Evolutionary conservation across 2,329 filamentous ascomycete genomes (phyloP).

Genomic region (Trichoderma afroharzianum): DNA sequence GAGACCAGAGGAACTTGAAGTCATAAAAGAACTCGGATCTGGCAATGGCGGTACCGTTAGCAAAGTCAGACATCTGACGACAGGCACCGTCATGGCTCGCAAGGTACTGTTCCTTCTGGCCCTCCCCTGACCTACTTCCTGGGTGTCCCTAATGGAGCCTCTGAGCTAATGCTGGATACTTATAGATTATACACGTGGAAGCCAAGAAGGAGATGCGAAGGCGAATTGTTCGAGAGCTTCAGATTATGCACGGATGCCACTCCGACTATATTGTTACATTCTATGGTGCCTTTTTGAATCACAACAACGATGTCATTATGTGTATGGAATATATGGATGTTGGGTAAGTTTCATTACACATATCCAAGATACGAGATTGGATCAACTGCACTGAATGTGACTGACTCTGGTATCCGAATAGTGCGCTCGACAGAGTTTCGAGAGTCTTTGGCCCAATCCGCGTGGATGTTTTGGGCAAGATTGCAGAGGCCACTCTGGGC

Average conservation of each 20-base stretch:
- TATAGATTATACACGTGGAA: conserved; percentile 96
- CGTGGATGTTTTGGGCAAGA: conserved; percentile 95
- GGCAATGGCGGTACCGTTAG: conserved; percentile 98
- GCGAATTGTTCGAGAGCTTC: conserved; percentile 92
- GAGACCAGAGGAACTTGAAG: conserved; percentile 84
- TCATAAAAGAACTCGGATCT: conserved; percentile 89
- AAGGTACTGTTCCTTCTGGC: conserved; percentile 61
- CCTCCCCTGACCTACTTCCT: conserved; percentile 14
- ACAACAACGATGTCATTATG: conserved; percentile 96
- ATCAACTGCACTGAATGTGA: too few relatives aligned
- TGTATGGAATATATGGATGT: conserved; percentile 99
- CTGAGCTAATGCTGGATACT: conserved; percentile 14
- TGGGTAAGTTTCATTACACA: conserved; percentile 61
- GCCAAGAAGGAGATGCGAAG: conserved; percentile 96
- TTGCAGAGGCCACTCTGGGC: conserved; percentile 90
- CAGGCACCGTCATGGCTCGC: conserved; percentile 93
- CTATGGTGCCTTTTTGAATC: conserved; percentile 95
- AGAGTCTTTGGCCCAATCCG: conserved; percentile 92
- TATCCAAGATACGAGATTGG: background rate
- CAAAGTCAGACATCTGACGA: conserved; percentile 93
- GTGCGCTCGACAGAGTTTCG: conserved; percentile 88
- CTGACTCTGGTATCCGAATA: conserved; percentile 35
- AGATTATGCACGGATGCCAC: conserved; percentile 98
- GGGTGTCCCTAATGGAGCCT: background rate
- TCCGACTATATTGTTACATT: conserved; percentile 97